Evolutionary conservation across 2,329 filamentous ascomycete genomes (phyloP), one percentile per base, ranked within the genome.

Genomic region (Colletotrichum spaethianum): DNA sequence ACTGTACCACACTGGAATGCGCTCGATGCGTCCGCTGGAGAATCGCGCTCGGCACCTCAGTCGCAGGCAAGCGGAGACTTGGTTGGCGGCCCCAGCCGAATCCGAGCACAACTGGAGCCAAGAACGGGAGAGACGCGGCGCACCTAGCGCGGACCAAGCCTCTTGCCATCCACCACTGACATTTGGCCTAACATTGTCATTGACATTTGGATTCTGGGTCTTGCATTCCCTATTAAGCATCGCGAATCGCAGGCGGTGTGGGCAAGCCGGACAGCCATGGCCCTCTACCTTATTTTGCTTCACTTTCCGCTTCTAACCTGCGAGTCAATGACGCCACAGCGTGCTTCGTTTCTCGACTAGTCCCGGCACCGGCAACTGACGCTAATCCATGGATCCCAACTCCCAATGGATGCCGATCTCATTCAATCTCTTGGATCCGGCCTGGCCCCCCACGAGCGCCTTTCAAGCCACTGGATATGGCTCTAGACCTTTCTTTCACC

Each of bases 171-270:
- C 31, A 56, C 33, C 53, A 26, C 36, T 20, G 6, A 28, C 42
- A 36, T 44, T 20, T 44, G 42, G 42, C 3, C 50, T 33, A 18
- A 11, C 52, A 33, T 14, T 31, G 18, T 28, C 59, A 14, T 33
- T 61, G 59, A 48, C n/a, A 48, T n/a, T 23, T 63, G 33, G 33
- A 33, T 63, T 63, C 33, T 63, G 42, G 60, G 38, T 50, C 20
- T 12, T 4, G 31, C 40, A 36, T 61, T 48, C 31, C 40, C 28
- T 4, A 61, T 38, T 38, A n/a, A 8, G 7, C 28, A 20, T 38
- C 6, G 28, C 28, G 28, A 44, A 26, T 16, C 18, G 44, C n/a
- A 36, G 33, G 20, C 46, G 31, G 44, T 40, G 46, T 28, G n/a
- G 12, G 6, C 28, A n/a, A 48, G 57, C 57, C 57, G 46, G 33